Base-by-base conservation (phyloP, 208 protist species). In the Novymonas esmeraldas region DNA sequence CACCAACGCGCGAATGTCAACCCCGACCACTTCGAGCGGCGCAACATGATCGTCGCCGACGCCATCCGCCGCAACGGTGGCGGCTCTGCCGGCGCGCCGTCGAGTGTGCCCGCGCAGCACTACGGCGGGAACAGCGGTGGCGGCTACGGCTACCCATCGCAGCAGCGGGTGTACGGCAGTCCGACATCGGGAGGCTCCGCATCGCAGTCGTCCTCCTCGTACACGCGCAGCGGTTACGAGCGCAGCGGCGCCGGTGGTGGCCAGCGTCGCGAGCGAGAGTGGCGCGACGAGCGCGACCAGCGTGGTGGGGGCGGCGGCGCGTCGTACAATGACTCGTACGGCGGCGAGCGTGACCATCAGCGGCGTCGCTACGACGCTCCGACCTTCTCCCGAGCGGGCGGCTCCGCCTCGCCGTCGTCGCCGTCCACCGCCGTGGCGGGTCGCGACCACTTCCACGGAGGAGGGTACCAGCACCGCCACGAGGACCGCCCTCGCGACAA, bases 21-120 rank as follows among this genome's bases (percentile, higher is more conserved):
- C 24, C 73, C 81, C 1, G 89, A 95, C 64, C 61, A 69, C 45
- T 92, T 83, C 56, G 75, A 82, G 57, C 69, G 63, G 38, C 78
- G 81, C 20, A 22, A 74, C 14, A 54, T 67, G 36, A 58, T 75
- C 6, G 52, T 48, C 0, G 69, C 63, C 55, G 52, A 42, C 26
- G 11, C 28, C 50, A 49, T 22, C 29, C 45, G 16, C 20, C 28
- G 34, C 45, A 51, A 28, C 44, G 39, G 46, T 33, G 42, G 22
- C 61, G 65, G 10, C 31, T 34, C 41, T 2, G 10, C 16, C 51
- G 18, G 24, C 29, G 55, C 56, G 29, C 36, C 24, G 28, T 3
- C 42, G n/a, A n/a, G n/a, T n/a, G n/a, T n/a, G n/a, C n/a, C n/a
- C n/a, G n/a, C n/a, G n/a, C n/a, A n/a, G n/a, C n/a, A n/a, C n/a